Evolutionary conservation across 1,139 yeast species (phyloP), one percentile per base, ranked within the genome.

Genomic region (Blastobotrys apis): DNA sequence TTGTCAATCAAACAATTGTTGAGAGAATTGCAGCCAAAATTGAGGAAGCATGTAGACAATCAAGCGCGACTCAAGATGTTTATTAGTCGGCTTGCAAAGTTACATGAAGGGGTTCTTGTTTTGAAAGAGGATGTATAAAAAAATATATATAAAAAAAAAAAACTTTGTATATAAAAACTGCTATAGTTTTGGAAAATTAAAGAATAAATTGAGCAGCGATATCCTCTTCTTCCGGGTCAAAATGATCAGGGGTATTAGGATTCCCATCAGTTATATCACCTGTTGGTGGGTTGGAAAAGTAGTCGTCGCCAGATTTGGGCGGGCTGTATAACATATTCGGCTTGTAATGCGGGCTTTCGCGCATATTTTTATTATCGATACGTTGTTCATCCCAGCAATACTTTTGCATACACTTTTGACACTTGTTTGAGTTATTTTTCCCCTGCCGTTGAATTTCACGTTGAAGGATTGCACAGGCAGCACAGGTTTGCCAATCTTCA

Each of bases 381-480:
- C 36, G 23, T 21, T 21, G 3, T 19, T 41, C 41, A 19, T 40
- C 43, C 95, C 96, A 88, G 65, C 97, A 88, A 66, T 87, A 87
- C 33, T 72, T 71, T 30, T 69, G 63, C 62, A 87, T 84, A 65
- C 97, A 90, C 44, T 68, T 52, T 50, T 75, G 65, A 72, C 97
- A 90, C 60, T 84, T 88, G 1, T 75, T 80, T 5, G 88, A 75
- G 51, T 80, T 81, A 16, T 74, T 71, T 25, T 73, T 64, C 27
- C 83, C 81, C 40, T 73, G 67, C 57, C 94, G 75, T 67, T 87
- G 94, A 60, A 83, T 82, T 45, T 83, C 79, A 63, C 96, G 79
- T 65, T 87, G 82, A 47, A 88, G 72, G 44, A 88, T 78, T 6
- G 97, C 97, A 71, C 97, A 88, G 1, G 90, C 86, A 43, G 88